Evolutionary conservation across 2,329 filamentous ascomycete species (phyloP), one percentile per base, ranked within the genome.

Genomic region (Aureobasidium subglaciale): DNA sequence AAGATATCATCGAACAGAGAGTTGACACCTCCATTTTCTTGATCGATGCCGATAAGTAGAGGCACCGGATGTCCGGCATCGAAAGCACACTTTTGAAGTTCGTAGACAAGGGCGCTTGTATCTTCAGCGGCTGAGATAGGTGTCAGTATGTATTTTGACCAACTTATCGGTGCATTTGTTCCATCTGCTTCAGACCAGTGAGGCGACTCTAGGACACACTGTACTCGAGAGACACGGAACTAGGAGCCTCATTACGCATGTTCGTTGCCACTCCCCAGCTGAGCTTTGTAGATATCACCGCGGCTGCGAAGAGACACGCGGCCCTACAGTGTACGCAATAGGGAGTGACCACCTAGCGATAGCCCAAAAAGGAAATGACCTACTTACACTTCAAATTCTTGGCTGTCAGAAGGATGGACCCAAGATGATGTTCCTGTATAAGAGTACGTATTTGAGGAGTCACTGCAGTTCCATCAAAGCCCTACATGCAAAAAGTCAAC

Each of bases 1-100:
- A 91, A 93, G 65, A 93, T 89, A 63, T 96, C 90, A 69, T 97
- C 92, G 66, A 95, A 96, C 2, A 97, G 80, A 72, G 90, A 96
- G 74, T 96, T 97, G 69, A 96, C 92, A 3, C 92, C 91, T 61
- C 93, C 93, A 82, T 99, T 97, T 70, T 99, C 93, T 69, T 99
- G 93, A 67, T 97, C 93, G 34, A 97, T 76, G 35, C 88, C 91
- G 63, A 99, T 96, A 55, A 95, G 78, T 16, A 99, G 75, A 2
- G 93, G 93, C 2, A 92, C 86, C 3, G 88, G 86, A 70, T 97
- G 92, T 18, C 92, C 92, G 58, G 92, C 87, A 71, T 95, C 82
- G 67, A 89, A 88, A 34, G 93, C 93, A 67, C 95, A 92, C 48
- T 85, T 90, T 71, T 99, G 93, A 41, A 99, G 78, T 66, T 97